Evolutionary conservation across 2,329 filamentous ascomycete species (phyloP), one percentile per base, ranked within the genome.

Genomic region (Trichoderma lentiforme): DNA sequence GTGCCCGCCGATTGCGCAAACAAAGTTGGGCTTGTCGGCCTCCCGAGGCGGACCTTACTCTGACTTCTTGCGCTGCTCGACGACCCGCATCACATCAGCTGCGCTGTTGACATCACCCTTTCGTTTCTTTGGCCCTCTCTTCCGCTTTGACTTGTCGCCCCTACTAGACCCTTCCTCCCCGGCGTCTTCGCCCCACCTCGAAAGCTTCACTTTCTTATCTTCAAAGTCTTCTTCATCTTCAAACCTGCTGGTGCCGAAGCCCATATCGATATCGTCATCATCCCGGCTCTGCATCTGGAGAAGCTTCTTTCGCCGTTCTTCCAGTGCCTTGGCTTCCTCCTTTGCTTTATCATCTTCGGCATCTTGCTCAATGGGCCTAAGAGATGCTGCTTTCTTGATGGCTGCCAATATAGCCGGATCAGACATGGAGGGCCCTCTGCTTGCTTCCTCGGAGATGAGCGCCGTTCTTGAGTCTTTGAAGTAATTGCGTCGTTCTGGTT

Each of bases 221-320:
- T 94, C 93, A 74, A 92, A 88, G 74, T 97, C 95, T 73, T 95
- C 95, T 64, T 95, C 94, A 77, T 98, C 96, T 69, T 93, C 94
- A 77, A 93, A 91, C 32, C 95, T 88, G 78, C 92, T 96, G 24
- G 91, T 93, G 39, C 96, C 96, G 78, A 99, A 98, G 73, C 95
- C 95, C 86, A 98, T 89, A 78, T 99, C 96, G 83, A 99, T 88
- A 82, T 99, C 95, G 71, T 95, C 91, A 62, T 94, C 90, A 79
- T 98, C 95, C 62, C 95, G 89, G 75, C 93, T 92, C 70, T 90
- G 89, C 73, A 87, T 87, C 76, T 91, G 85, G 6, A 98, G 85
- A 84, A 98, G 92, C 75, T 89, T 91, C 80, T 90, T 91, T 66
- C 91, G 89, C 8, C 92, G 90, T 64, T 90, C 90, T 74, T 91